phyloP scores from a whole-genome alignment of 202 grass and related monocot genomes.

The Bolboschoenoplectus hybrid region DNA sequence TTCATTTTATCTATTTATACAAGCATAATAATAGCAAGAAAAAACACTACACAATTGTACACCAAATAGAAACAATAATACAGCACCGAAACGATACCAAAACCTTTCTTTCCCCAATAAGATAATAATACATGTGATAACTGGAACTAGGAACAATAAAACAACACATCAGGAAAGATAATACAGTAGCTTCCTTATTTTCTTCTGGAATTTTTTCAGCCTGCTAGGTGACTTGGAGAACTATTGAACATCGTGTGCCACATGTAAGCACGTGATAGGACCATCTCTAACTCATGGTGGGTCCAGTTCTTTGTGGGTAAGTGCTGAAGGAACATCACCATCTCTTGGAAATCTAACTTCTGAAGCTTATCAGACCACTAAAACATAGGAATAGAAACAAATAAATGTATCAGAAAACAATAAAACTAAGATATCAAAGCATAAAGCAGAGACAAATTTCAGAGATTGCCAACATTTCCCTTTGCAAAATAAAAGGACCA shows the following conservation, averaged over 20 bases:
- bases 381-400: conserved; percentile 27
- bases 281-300: conserved; percentile 80
- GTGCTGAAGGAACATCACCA: conserved; percentile 96
- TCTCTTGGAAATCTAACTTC: conserved; percentile 81
- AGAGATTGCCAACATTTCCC: background rate
- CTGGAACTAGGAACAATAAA: conserved; percentile 27
- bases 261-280: conserved; percentile 94
- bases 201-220: conserved; percentile 43
- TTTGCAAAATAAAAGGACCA: background rate
- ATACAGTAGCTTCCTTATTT: background rate
- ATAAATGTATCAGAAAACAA: background rate
- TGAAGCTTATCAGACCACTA: conserved; percentile 79
- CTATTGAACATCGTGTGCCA: conserved; percentile 99
- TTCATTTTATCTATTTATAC: conserved; percentile 34
- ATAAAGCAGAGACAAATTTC: background rate
- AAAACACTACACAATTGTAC: conserved; percentile 27
- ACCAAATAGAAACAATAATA: conserved; percentile 32
- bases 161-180: background rate
- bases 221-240: conserved; percentile 83
- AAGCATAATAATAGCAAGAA: conserved; percentile 28
- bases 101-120: background rate
- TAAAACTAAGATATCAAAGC: conserved; percentile 11
- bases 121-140: conserved; percentile 36
- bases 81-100: conserved; percentile 13
- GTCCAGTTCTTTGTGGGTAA: conserved; percentile 83